Evolutionary conservation across 805 yeast genomes (phyloP), one percentile per base, ranked within the genome.

Genomic region (Saturnispora quitensis): DNA sequence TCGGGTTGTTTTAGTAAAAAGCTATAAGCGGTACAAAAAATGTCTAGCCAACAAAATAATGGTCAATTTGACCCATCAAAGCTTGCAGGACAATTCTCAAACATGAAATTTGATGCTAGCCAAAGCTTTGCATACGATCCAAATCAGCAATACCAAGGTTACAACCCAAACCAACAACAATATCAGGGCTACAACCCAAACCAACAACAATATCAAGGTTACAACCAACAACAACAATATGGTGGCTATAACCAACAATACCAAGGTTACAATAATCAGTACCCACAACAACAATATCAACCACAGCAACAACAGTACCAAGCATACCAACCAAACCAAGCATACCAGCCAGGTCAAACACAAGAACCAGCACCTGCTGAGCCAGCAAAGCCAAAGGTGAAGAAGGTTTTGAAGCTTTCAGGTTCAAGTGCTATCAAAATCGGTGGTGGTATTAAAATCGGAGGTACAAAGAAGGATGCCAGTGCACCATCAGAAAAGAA

Each of bases 351-450:
- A 3, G 55, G 56, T 17, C 61, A 57, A 33, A 61, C 56, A 49
- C 62, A 51, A 57, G 58, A 66, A 55, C 81, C 87, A 88, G 77
- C 90, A 40, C 77, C 81, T 63, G 68, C 74, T 52, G 75, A 72
- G 33, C 56, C 65, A 54, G 70, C 61, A 53, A 68, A 77, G 50
- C 84, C 85, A 44, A 68, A 68, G 53, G 52, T 50, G 18, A 86
- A 84, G 73, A 82, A 74, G 62, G 78, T 81, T 46, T 74, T 85
- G 67, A 84, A 83, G 82, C 36, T 69, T 82, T 31, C 77, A 83
- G 43, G 77, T 84, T 43, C 48, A 8, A 81, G 84, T 52, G 79
- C 84, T 15, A 58, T 66, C 18, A 66, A 66, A 55, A 57, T 60
- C 22, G 62, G 63, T 17, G 53, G 47, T 27, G 60, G 58, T 61